Percentiles rank a stretch among this genome's conserved stretches.
phyloP scores from a whole-genome alignment of 371 early-diverging fungal species.

The Mortierella sp. region DNA sequence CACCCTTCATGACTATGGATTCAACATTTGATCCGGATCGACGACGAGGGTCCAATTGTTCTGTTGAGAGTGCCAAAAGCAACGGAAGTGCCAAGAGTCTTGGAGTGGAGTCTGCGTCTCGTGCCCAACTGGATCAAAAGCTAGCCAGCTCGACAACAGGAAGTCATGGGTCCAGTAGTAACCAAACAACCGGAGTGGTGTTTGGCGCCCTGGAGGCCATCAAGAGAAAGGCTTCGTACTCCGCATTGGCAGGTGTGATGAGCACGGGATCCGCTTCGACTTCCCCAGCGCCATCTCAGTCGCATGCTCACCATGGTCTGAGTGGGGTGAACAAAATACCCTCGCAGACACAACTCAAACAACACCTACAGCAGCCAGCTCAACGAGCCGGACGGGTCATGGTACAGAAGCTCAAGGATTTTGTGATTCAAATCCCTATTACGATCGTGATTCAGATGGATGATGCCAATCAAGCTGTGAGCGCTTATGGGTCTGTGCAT shows the following conservation, averaged over 20 bases:
- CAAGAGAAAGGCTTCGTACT: slow-evolving; percentile 8
- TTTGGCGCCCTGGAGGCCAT: not conserved
- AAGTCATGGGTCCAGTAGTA: not conserved
- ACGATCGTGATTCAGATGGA: slow-evolving; percentile 8
- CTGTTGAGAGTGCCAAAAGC: not conserved
- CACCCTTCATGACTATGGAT: not conserved
- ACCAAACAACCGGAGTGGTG: not conserved
- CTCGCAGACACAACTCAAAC: not conserved
- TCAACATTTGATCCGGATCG: no score
- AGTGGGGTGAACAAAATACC: no score
- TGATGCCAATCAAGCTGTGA: not conserved
- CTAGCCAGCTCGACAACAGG: not conserved
- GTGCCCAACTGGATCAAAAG: not conserved
- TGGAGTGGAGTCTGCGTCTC: not conserved
- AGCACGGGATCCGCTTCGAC: not conserved
- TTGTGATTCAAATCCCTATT: slow-evolving; percentile 10
- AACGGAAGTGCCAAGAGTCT: not conserved
- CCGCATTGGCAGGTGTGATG: not conserved
- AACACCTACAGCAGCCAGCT: not conserved
- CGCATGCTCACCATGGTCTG: not conserved
- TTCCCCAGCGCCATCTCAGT: not conserved
- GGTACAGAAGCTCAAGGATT: slow-evolving; percentile 11
- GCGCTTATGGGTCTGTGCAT: not conserved
- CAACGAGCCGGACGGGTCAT: not conserved
- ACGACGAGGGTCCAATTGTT: slow-evolving; percentile 4